These are phyloP conservation scores for Madurella mycetomatis DNA, from an alignment of 2,329 filamentous ascomycete genomes.

Conservation along the genomic window DNA sequence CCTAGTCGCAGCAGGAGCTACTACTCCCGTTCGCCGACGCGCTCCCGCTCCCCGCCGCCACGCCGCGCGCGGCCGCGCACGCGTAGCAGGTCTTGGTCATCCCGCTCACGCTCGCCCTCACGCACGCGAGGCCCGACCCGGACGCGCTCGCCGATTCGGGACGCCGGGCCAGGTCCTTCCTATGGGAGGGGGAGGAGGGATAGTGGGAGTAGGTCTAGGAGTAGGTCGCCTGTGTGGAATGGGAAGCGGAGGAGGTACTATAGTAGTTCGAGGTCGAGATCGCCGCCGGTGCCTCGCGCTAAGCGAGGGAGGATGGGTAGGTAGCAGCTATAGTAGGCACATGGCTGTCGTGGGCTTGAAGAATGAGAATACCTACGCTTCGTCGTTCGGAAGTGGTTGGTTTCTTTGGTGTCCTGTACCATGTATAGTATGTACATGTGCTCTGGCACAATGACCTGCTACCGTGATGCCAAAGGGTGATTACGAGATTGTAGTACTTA, in stretches of 20 bases:
- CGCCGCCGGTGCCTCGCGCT: constrained; percentile 16
- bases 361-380: too few relatives aligned
- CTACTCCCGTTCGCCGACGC: constrained; percentile 22
- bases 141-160: not conserved
- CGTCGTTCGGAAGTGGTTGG: too few relatives aligned
- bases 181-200: not conserved
- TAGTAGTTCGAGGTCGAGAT: constrained; percentile 23
- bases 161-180: not conserved
- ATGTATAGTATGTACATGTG: too few relatives aligned
- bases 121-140: constrained; percentile 5
- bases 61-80: constrained; percentile 14
- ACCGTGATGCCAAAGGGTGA: too few relatives aligned
- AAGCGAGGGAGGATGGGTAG: constrained; percentile 27
- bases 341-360: too few relatives aligned
- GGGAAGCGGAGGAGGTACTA: constrained; percentile 22
- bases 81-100: constrained; percentile 16
- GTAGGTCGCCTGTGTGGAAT: constrained; percentile 1
- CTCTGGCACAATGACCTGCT: too few relatives aligned
- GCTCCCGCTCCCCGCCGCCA: constrained; percentile 12
- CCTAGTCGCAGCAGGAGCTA: constrained; percentile 4
- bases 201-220: not conserved
- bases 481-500: too few relatives aligned
- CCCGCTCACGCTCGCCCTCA: constrained; percentile 21
- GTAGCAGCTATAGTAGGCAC: not conserved
- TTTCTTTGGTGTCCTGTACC: too few relatives aligned